Base-by-base conservation (phyloP, 176 grass and related monocot species). In the Carex scoparia region DNA sequence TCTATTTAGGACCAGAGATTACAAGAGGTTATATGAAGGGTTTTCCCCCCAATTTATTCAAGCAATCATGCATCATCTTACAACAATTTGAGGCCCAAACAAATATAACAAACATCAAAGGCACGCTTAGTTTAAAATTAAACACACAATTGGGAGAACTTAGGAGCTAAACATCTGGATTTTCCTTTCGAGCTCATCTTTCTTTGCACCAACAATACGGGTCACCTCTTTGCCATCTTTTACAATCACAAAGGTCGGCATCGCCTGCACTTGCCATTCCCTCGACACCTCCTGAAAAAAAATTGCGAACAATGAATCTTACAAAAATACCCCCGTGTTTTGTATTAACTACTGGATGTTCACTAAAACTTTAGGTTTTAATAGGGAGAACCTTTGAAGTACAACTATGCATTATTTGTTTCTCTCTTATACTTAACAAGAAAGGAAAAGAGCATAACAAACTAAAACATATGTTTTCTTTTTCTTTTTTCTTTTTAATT, bases 151-250 rank as follows among this genome's bases (percentile, higher is more conserved):
- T 48, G 38, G 38, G 38, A 42, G 9, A 33, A 83, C 40, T 83
- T 83, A 68, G 27, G 81, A 65, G 59, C 70, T 90, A 84, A 89
- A 87, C 83, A 74, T 90, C 31, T 37, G 10, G 72, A 97, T 84
- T 87, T 91, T 92, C 86, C 79, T 94, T 87, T 97, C 92, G 16
- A 97, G 92, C 18, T 97, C 92, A 40, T 94, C 91, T 88, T 97
- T 97, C 82, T 86, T 91, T 10, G 91, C 94, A 73, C 94, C 94
- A 1, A 97, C 86, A 74, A 97, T 82, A 9, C 94, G 90, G 40
- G 86, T 86, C 55, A 94, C 86, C 79, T 98, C 95, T 56, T 87
- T 64, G 27, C 92, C 92, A 11, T 80, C 86, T 86, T 93, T 94
- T 46, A 86, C 55, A 6, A 98, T 86, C 2, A 98, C 83, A 49